These are phyloP conservation scores for Coccomyxa sp. DNA, from an alignment of 139 green algal species.

Conservation along the genomic window DNA sequence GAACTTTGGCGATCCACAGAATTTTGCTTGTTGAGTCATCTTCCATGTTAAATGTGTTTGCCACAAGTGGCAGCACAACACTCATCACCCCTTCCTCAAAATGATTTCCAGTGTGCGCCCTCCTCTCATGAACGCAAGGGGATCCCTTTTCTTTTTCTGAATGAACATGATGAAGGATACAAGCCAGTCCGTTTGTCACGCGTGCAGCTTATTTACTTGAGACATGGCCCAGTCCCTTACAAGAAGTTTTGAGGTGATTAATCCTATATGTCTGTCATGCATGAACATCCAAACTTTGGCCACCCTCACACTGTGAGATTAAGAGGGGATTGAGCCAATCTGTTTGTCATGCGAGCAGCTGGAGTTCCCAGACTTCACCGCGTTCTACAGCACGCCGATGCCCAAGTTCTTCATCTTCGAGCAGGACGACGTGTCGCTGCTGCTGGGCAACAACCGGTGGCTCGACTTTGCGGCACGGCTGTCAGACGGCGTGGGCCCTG, in stretches of 20 bases:
- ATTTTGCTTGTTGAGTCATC: not conserved
- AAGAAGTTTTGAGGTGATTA: too few species aligned
- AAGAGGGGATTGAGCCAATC: not conserved
- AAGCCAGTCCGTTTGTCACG: too few species aligned
- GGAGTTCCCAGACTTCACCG: not conserved
- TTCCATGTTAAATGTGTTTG: not conserved
- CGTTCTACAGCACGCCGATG: not conserved
- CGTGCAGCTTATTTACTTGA: too few species aligned
- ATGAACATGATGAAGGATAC: too few species aligned
- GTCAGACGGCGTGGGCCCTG: not conserved
- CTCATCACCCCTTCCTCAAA: too few species aligned
- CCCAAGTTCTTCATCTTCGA: constrained; percentile 4
- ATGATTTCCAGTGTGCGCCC: too few species aligned
- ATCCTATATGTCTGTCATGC: not conserved
- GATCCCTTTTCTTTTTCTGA: too few species aligned
- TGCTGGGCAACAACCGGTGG: not conserved
- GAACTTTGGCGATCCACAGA: not conserved
- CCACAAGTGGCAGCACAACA: too few species aligned
- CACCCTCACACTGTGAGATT: not conserved
- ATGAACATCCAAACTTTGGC: not conserved
- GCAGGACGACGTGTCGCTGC: not conserved
- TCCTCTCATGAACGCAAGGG: too few species aligned
- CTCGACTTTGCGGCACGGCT: not conserved
- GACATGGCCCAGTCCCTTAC: too few species aligned
- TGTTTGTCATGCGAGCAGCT: not conserved